phyloP scores from a whole-genome alignment of 495 filamentous ascomycete genomes.

The Apiosordaria backusii region DNA sequence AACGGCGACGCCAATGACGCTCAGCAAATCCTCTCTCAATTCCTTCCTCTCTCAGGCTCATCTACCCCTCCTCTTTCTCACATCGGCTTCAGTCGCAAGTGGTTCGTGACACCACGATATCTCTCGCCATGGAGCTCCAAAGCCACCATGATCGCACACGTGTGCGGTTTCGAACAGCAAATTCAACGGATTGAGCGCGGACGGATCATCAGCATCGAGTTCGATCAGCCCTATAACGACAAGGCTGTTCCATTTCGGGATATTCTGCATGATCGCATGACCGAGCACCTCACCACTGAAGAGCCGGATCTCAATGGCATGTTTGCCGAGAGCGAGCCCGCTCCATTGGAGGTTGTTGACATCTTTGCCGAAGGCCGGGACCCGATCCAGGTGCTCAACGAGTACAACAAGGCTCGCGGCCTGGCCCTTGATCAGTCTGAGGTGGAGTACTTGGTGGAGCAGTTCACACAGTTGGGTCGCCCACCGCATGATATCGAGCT shows the following conservation, averaged over 20 bases:
- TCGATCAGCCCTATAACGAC: slow-evolving; percentile 47
- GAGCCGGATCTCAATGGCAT: slow-evolving; percentile 67
- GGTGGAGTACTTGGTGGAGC: slow-evolving; percentile 88
- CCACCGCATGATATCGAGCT: slow-evolving; percentile 87
- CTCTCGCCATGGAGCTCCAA: slow-evolving; percentile 98
- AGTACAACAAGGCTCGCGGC: slow-evolving; percentile 77
- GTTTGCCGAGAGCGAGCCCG: slow-evolving; percentile 73
- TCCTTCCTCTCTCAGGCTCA: slow-evolving; percentile 37
- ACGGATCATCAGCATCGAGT: slow-evolving; percentile 63
- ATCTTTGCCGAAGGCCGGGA: slow-evolving; percentile 58
- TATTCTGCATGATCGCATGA: slow-evolving; percentile 88
- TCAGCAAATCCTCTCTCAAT: slow-evolving; percentile 37
- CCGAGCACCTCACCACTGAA: slow-evolving; percentile 63
- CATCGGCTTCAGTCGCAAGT: slow-evolving; percentile 37
- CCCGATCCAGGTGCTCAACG: slow-evolving; percentile 68
- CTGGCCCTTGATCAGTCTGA: slow-evolving; percentile 84
- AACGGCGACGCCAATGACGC: slow-evolving; percentile 31
- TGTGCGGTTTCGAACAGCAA: slow-evolving; percentile 72
- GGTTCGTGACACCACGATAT: slow-evolving; percentile 76
- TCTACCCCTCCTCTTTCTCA: slow-evolving; percentile 25
- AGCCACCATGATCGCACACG: slow-evolving; percentile 86
- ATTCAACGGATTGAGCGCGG: slow-evolving; percentile 87
- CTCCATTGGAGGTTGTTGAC: slow-evolving; percentile 66
- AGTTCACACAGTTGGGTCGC: slow-evolving; percentile 70
- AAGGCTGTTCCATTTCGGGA: slow-evolving; percentile 62